Base-by-base conservation (phyloP, 192 early-diverging fungal species). In the Gryganskiella cystojenkinii region DNA sequence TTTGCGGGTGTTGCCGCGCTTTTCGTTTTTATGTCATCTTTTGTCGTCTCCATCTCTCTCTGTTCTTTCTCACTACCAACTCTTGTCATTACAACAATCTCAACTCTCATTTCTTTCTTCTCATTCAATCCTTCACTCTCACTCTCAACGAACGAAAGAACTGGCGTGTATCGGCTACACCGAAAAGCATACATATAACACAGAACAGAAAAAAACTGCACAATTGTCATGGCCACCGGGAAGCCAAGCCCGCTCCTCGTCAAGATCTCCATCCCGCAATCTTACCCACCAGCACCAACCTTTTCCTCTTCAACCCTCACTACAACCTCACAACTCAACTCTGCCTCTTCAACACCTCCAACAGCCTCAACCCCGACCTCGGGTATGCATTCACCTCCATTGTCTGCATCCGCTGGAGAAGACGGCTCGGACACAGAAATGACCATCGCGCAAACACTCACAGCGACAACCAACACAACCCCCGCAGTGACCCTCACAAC, bases 351-450 rank as follows among this genome's bases (percentile, higher is more conserved):
- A 27, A 44, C 34, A 27, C 40, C 62, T 3, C 28, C 71, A 14
- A 27, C 61, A 13, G 46, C 40, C 33, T 61, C 63, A 22, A 73
- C 71, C 30, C 61, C 62, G 3, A 60, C 62, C 30, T 73, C 71
- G 1, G 71, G 71, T 3, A 73, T 73, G 71, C 71, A 73, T 49
- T 73, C 71, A 20, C 71, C 71, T 0, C 71, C 71, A 30, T 61
- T 73, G 20, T 73, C 71, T 4, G 57, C 55, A 35, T 53, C 71
- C 1, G 49, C 52, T 22, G 56, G 65, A 20, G 71, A 73, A 6
- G 56, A 73, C 24, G 54, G 34, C 17, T 15, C 44, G 7, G 71
- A 65, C 17, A 51, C 43, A 28, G 58, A 7, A 24, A 42, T 57
- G 61, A 65, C 34, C 49, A 35, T 40, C 13, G 47, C 50, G 35